Conservation (phyloP, 2,329 filamentous ascomycete genomes). For the Botryosphaeria agaves region DNA sequence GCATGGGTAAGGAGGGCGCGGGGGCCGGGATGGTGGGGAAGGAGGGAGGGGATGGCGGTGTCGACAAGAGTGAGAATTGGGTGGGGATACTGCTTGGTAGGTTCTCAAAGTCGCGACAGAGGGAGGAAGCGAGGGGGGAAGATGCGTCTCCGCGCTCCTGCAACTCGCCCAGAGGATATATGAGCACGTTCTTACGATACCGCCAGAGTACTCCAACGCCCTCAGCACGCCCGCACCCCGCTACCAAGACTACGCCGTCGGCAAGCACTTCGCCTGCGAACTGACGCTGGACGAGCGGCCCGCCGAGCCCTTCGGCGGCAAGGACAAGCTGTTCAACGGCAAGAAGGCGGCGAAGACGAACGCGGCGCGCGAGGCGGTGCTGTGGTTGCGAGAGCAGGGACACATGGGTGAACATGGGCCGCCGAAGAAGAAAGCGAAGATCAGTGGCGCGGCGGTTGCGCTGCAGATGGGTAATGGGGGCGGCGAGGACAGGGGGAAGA, state of each 20-base stretch:
- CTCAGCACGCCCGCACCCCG: conserved; percentile 11
- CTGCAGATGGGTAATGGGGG: no score
- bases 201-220: conserved; percentile 15
- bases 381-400: conserved; percentile 20
- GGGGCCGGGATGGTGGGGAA: conserved; percentile 1
- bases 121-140: no score
- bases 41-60: conserved; percentile 2
- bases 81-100: conserved; percentile 20
- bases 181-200: conserved; percentile 2
- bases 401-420: conserved; percentile 5
- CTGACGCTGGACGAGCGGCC: conserved; percentile 10
- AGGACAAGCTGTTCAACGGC: conserved; percentile 12
- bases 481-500: no score
- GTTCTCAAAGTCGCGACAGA: conserved; percentile 5
- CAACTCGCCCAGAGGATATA: no score
- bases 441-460: not conserved
- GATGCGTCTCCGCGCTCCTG: no score
- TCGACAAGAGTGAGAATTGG: conserved; percentile 15
- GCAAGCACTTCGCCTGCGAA: conserved; percentile 15
- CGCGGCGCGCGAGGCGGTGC: conserved; percentile 22
- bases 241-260: conserved; percentile 19
- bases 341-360: conserved; percentile 24
- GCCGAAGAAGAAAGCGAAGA: not conserved
- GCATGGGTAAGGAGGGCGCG: conserved; percentile 4
- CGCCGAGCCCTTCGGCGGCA: conserved; percentile 17